Evolutionary conservation across 306 rosid species (phyloP), one percentile per base, ranked within the genome.

Genomic region (Notholithocarpus densiflorus): DNA sequence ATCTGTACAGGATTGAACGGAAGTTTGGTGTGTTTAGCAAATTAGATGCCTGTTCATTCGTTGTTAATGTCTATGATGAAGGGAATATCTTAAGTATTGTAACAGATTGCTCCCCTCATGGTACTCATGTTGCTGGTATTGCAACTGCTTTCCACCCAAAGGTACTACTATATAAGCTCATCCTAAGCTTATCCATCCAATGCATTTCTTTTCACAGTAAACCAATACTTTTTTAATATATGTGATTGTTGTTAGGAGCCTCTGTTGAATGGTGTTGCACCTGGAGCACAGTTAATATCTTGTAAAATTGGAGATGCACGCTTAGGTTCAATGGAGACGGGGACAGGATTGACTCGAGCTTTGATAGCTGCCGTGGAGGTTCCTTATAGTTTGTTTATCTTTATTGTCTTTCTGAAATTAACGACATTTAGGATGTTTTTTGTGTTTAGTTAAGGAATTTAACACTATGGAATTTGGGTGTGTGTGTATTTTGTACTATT

Each of bases 271-370:
- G 99, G 99, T 77, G 95, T 93, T 81, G 99, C 99, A 83, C 99
- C 99, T 68, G 99, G 99, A 11, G 99, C 99, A 27, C 99, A 95
- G 76, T 43, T 95, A 77, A 87, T 95, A 82, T 95, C 99, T 79
- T 95, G 99, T 87, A 95, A 95, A 87, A 95, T 95, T 88, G 99
- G 99, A 78, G 99, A 95, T 75, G 68, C 94, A 24, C 99, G 98
- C 84, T 76, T 95, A 79, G 98, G 98, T 69, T 95, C 94, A 79
- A 95, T 89, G 98, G 98, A 95, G 85, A 95, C 99, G 32, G 99
- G 99, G 85, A 95, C 98, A 51, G 98, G 99, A 69, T 84, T 95
- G 85, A 95, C 86, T 73, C 94, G 99, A 78, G 99, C 99, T 31
- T 61, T 95, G 78, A 91, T 95, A 78, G 97, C 97, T 82, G 98